Evolutionary conservation across 164 flowering plant genomes (phyloP).

Genomic region (Akebia trifoliata): DNA sequence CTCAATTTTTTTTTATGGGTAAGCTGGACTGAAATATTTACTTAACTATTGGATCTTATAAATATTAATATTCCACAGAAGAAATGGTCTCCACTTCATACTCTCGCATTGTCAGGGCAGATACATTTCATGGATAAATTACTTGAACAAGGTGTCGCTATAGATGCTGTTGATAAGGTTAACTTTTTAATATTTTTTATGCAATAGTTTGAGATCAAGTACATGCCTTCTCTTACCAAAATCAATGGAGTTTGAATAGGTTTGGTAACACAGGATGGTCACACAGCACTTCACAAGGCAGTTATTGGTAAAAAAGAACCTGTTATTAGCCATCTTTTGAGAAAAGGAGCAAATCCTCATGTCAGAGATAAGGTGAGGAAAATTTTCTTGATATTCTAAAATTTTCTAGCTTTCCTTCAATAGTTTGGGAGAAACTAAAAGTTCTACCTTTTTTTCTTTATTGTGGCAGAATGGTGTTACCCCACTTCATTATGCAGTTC

Average conservation of each 20-base stretch:
- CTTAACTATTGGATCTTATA: background rate
- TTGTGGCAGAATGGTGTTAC: slow-evolving; percentile 74
- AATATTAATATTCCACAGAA: slow-evolving; percentile 17
- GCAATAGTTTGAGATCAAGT: background rate
- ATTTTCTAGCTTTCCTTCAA: background rate
- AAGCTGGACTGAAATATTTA: too few species aligned
- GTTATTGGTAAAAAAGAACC: slow-evolving; percentile 83
- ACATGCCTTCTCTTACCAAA: slow-evolving; percentile 2
- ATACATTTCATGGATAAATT: slow-evolving; percentile 65
- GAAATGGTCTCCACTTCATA: slow-evolving; percentile 72
- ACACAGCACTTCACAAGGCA: slow-evolving; percentile 81
- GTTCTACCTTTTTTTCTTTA: background rate
- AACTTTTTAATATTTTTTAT: background rate
- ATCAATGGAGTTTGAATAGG: slow-evolving; percentile 12
- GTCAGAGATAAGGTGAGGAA: slow-evolving; percentile 57
- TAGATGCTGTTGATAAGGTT: slow-evolving; percentile 68
- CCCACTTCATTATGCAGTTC: slow-evolving; percentile 94
- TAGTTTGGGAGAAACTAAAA: background rate
- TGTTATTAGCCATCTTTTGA: slow-evolving; percentile 87
- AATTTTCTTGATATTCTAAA: background rate
- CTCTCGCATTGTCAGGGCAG: slow-evolving; percentile 71
- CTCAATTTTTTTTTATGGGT: too few species aligned
- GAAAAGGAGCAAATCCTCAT: slow-evolving; percentile 88
- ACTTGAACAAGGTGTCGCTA: slow-evolving; percentile 52
- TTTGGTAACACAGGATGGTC: slow-evolving; percentile 61